phyloP scores from a whole-genome alignment of 2,329 filamentous ascomycete genomes.

The Cladosporium sp. region DNA sequence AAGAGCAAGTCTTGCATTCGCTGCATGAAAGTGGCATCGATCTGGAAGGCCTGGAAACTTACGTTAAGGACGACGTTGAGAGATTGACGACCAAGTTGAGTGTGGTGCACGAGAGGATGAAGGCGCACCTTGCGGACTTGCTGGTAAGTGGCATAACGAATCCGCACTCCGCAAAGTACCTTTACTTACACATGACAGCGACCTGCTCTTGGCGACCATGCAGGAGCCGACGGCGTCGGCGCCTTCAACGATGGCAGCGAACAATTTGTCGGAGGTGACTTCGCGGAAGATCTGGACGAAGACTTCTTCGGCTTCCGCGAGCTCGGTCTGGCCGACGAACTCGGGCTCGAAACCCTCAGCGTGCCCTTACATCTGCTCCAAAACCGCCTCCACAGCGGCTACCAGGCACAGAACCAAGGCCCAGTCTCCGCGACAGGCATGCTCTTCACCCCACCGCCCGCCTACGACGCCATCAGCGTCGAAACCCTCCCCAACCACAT shows the following conservation, averaged over 20 bases:
- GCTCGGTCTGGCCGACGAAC: slow-evolving; percentile 83
- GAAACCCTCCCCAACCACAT: slow-evolving; percentile 75
- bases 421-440: slow-evolving; percentile 53
- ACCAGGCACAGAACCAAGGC: slow-evolving; percentile 68
- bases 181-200: slow-evolving; percentile 42
- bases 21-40: slow-evolving; percentile 79
- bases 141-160: slow-evolving; percentile 41
- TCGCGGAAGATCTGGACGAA: slow-evolving; percentile 94
- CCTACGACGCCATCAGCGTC: slow-evolving; percentile 70
- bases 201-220: slow-evolving; percentile 71
- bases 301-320: slow-evolving; percentile 99
- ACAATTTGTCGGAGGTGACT: slow-evolving; percentile 93
- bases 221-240: slow-evolving; percentile 73
- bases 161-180: not conserved
- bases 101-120: slow-evolving; percentile 91
- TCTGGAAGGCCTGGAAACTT: slow-evolving; percentile 71
- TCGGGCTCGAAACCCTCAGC: slow-evolving; percentile 78
- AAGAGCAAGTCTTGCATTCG: slow-evolving; percentile 82
- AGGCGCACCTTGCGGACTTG: slow-evolving; percentile 83
- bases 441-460: slow-evolving; percentile 61
- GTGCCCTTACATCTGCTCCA: slow-evolving; percentile 93
- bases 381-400: slow-evolving; percentile 78
- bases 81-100: slow-evolving; percentile 70
- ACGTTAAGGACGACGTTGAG: slow-evolving; percentile 91
- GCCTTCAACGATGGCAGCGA: slow-evolving; percentile 96